A percentile compares a stretch with the other conserved stretches of the same genome.
Evolutionary conservation across 768 basidiomycete species (phyloP).

Genomic region (Collybia mongolica): DNA sequence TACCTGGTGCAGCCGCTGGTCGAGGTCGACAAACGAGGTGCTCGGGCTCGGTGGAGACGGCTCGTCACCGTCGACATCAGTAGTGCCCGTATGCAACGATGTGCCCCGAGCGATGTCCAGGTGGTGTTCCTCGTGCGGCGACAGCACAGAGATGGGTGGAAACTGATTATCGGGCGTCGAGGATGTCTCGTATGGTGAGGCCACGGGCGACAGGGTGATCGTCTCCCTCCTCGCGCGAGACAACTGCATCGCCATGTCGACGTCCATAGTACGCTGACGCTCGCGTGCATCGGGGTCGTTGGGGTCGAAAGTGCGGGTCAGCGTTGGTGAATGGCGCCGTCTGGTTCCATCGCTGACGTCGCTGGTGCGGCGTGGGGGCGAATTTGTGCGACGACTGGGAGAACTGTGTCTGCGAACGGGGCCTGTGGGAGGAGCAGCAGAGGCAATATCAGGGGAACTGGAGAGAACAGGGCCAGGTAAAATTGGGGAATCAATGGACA

Average conservation of each 20-base stretch:
- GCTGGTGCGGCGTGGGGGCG: slow-evolving; percentile 19
- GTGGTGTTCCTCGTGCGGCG: slow-evolving; percentile 37
- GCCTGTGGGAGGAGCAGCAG: slow-evolving; percentile 35
- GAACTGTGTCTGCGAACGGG: slow-evolving; percentile 35
- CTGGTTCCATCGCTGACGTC: slow-evolving; percentile 37
- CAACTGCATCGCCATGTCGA: slow-evolving; percentile 85
- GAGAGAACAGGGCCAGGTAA: neutral
- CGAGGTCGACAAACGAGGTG: slow-evolving; percentile 30
- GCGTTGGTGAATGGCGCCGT: slow-evolving; percentile 60
- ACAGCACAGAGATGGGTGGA: slow-evolving; percentile 12
- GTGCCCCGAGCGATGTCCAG: slow-evolving; percentile 17
- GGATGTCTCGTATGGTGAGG: slow-evolving; percentile 38
- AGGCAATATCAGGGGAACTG: slow-evolving; percentile 5
- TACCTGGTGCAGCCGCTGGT: slow-evolving; percentile 36
- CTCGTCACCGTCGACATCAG: slow-evolving; percentile 16
- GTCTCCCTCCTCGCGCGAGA: slow-evolving; percentile 72
- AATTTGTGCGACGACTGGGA: slow-evolving; percentile 16
- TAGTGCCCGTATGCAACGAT: slow-evolving; percentile 6
- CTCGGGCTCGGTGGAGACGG: slow-evolving; percentile 12
- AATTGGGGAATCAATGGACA: slow-evolving; percentile 27
- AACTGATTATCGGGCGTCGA: slow-evolving; percentile 31
- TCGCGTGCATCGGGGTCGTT: slow-evolving; percentile 77
- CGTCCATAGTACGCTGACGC: slow-evolving; percentile 91
- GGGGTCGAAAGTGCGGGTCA: slow-evolving; percentile 60
- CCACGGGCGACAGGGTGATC: slow-evolving; percentile 33